Percentiles rank a stretch among this genome's conserved stretches.
These are phyloP conservation scores for Plectosphaerella sp. DNA, from an alignment of 2,329 filamentous ascomycete species.

Conservation along the genomic window DNA sequence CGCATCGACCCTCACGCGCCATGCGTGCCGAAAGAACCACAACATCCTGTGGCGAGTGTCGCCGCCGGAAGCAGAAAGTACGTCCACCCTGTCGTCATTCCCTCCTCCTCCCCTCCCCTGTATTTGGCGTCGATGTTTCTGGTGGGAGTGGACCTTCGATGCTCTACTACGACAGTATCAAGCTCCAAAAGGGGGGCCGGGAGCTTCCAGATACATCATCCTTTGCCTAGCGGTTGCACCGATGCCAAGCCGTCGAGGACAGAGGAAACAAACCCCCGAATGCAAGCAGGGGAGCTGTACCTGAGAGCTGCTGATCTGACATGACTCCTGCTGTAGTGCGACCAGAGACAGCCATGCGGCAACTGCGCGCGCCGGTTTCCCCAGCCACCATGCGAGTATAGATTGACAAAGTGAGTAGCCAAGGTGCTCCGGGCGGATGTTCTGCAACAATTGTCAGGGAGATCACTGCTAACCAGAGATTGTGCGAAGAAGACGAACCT, in stretches of 20 bases:
- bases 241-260: no score
- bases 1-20: constrained; percentile 17
- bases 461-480: not conserved
- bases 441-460: no score
- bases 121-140: not conserved
- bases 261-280: no score
- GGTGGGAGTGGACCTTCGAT: not conserved
- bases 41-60: constrained; percentile 46
- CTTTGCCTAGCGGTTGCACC: not conserved
- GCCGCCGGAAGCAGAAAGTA: constrained; percentile 48
- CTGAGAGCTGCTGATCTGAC: not conserved
- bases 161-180: no score
- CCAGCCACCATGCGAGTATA: constrained; percentile 46
- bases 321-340: constrained; percentile 35
- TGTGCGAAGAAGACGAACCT: constrained; percentile 11
- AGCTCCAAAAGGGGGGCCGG: no score
- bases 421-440: not conserved
- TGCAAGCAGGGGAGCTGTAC: no score
- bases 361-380: constrained; percentile 50
- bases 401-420: constrained; percentile 16
- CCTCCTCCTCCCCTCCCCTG: not conserved
- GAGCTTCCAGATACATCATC: not conserved
- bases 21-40: constrained; percentile 27
- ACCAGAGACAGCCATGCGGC: constrained; percentile 48
- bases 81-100: constrained; percentile 2